Evolutionary conservation across 805 yeast species (phyloP), one percentile per base, ranked within the genome.

Genomic region (Candida pseudofarinosa): DNA sequence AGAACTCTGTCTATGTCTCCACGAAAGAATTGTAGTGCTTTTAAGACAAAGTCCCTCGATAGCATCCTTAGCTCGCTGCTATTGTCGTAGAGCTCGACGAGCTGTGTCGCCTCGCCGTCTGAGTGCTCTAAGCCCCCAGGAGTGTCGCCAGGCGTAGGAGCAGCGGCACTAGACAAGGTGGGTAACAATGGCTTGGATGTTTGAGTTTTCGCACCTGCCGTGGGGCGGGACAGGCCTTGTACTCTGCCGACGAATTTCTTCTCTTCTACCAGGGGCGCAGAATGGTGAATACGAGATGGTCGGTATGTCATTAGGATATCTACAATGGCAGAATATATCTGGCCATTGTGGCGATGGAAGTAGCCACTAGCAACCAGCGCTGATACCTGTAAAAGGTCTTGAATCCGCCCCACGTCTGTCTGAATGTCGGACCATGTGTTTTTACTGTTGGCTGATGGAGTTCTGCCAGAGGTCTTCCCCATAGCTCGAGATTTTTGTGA

Each of bases 1-100:
- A 75, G 42, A 0, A 75, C 75, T 38, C 57, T 63, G 15, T 49
- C 48, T 1, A 69, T 46, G 43, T 77, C 67, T 3, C 80, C 81
- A n/a, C 64, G 46, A 51, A 67, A 77, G 50, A 71, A 75, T 13
- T 45, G 55, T 3, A 79, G 38, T 10, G 72, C 69, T 12, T 60
- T 52, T 16, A 56, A 47, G 31, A 72, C 62, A 44, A 80, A 79
- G 28, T 23, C 28, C 10, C 10, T 23, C 10, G 10, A 23, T 23
- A 23, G 10, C 10, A 23, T 23, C 10, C 28, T 6, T 23, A 23
- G 10, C 28, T 23, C 28, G 28, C 28, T 23, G 28, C 28, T 23
- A 23, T 10, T 23, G 28, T 23, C 10, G 28, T 23, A 23, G 28
- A 23, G 28, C 28, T 23, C 28, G 28, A 10, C 10, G 10, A 23